These are phyloP conservation scores for Hemileccinum hortonii DNA, from an alignment of 1,284 basidiomycete genomes.

Conservation along the genomic window DNA sequence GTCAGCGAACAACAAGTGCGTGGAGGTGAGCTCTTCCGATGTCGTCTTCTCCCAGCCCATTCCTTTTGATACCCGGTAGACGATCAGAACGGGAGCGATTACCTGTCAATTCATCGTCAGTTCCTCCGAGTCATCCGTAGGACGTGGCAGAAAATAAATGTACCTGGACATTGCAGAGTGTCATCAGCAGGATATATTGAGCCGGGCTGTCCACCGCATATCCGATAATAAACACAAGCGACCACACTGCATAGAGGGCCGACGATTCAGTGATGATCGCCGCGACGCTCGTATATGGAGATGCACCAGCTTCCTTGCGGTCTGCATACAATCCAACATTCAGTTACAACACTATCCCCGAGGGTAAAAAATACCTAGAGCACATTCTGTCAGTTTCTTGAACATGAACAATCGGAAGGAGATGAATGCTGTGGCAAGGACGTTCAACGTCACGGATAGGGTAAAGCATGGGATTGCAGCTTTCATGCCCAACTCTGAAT, in stretches of 20 bases:
- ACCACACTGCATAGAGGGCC: conserved; percentile 1
- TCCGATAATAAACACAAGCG: conserved; percentile 1
- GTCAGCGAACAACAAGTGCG: neutral
- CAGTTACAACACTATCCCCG: too few species aligned
- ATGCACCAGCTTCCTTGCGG: neutral
- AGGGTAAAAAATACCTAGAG: too few species aligned
- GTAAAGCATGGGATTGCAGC: neutral
- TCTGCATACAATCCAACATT: neutral
- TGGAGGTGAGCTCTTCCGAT: neutral
- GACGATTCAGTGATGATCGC: conserved; percentile 3
- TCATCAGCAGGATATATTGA: neutral
- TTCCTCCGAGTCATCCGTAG: neutral
- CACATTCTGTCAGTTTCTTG: too few species aligned
- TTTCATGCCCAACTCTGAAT: neutral
- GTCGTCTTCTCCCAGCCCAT: neutral
- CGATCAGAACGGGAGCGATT: neutral
- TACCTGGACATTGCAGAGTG: neutral
- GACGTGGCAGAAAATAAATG: neutral
- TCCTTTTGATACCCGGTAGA: neutral
- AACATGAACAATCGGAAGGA: neutral
- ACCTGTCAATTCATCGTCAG: neutral
- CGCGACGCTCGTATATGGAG: conserved; percentile 1
- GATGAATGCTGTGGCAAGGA: neutral
- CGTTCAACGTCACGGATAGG: conserved; percentile 1
- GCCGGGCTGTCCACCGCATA: neutral